A percentile compares a stretch with the other conserved stretches of the same genome.
Evolutionary conservation across 805 yeast genomes (phyloP).

Genomic region (Candida nonsorbophila): DNA sequence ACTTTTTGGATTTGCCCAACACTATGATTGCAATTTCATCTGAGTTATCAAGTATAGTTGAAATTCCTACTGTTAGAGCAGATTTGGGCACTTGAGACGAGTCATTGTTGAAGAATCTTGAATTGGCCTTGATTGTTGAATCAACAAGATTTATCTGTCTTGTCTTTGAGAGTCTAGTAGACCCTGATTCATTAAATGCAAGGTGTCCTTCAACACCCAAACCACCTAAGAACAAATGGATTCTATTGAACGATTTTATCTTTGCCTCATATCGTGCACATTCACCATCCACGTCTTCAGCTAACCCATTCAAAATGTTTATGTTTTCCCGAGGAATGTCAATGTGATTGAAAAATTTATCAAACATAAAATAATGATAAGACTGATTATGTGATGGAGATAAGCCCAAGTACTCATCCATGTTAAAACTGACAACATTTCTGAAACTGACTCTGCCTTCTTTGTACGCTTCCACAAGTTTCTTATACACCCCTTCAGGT

Average conservation of each 20-base stretch:
- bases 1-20: constrained; percentile 41
- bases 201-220: constrained; percentile 59
- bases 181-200: constrained; percentile 57
- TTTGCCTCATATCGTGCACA: constrained; percentile 45
- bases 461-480: constrained; percentile 39
- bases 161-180: constrained; percentile 39
- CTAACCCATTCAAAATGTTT: constrained; percentile 50
- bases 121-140: constrained; percentile 49
- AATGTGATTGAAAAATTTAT: constrained; percentile 51
- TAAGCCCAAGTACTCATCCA: constrained; percentile 56
- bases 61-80: constrained; percentile 53
- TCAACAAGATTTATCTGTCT: constrained; percentile 43
- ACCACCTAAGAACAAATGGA: constrained; percentile 53
- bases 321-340: constrained; percentile 49
- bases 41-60: constrained; percentile 52
- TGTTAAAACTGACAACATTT: constrained; percentile 55
- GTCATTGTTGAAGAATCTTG: constrained; percentile 47
- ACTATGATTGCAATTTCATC: constrained; percentile 49
- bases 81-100: constrained; percentile 42
- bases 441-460: constrained; percentile 39
- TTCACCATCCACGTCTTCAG: constrained; percentile 40
- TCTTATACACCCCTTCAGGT: constrained; percentile 50
- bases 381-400: constrained; percentile 44
- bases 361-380: constrained; percentile 54
- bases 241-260: constrained; percentile 43